Conservation (phyloP, 2,329 filamentous ascomycete genomes). For the Dendryphion nanum region DNA sequence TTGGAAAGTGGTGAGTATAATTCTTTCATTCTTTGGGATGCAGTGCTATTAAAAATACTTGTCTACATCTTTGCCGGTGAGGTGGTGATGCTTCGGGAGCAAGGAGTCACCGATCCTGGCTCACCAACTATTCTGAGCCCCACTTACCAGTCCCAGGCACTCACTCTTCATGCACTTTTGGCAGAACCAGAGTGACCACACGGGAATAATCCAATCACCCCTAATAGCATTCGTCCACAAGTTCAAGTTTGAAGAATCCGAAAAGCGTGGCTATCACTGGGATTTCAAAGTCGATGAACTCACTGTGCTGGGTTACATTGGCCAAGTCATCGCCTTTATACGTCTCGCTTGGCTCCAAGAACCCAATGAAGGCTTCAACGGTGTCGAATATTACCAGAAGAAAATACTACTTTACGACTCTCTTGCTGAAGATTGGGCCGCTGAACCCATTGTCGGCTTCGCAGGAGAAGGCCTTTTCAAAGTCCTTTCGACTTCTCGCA, state of each 20-base stretch:
- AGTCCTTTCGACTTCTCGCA: slow-evolving; percentile 20
- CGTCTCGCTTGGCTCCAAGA: slow-evolving; percentile 40
- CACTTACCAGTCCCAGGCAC: too few species aligned
- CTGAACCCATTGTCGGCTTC: slow-evolving; percentile 26
- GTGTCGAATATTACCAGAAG: slow-evolving; percentile 27
- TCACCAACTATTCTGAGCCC: too few species aligned
- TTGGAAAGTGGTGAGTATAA: slow-evolving; percentile 42
- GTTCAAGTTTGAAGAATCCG: slow-evolving; percentile 19
- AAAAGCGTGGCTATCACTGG: slow-evolving; percentile 24
- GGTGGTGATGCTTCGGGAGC: too few species aligned
- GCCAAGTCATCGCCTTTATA: too few species aligned
- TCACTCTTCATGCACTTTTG: slow-evolving; percentile 25
- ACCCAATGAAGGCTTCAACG: slow-evolving; percentile 29
- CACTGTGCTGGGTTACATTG: slow-evolving; percentile 40
- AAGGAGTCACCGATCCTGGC: too few species aligned
- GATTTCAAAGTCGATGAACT: slow-evolving; percentile 32
- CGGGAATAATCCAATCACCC: slow-evolving; percentile 17
- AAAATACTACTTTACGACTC: slow-evolving; percentile 26
- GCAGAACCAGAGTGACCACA: slow-evolving; percentile 17
- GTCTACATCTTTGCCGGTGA: background rate
- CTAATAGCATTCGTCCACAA: slow-evolving; percentile 24
- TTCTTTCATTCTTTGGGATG: too few species aligned
- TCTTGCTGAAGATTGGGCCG: slow-evolving; percentile 21
- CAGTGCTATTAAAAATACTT: too few species aligned
- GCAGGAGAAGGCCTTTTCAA: slow-evolving; percentile 22